A percentile compares a stretch with the other conserved stretches of the same genome.
phyloP scores from a whole-genome alignment of 345 rosid genomes.

The Populus nigra region DNA sequence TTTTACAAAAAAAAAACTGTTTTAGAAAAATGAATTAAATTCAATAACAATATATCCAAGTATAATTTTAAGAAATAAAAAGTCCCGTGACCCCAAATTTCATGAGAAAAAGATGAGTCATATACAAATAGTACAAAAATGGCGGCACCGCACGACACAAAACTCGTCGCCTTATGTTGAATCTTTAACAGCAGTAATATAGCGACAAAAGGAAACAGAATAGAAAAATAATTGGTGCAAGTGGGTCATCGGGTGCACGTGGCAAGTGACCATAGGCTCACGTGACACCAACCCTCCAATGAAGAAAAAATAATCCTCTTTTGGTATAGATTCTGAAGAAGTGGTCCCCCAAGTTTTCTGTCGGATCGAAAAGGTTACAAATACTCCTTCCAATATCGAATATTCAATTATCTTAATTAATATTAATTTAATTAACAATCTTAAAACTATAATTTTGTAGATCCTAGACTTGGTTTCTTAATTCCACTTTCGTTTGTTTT shows the following conservation, averaged over 20 bases:
- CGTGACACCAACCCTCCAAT: not conserved
- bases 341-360: not conserved
- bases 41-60: no score
- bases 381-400: not conserved
- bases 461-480: not conserved
- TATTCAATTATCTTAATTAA: not conserved
- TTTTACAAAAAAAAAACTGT: no score
- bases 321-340: not conserved
- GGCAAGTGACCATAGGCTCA: slow-evolving; percentile 9
- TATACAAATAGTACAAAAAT: no score
- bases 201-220: not conserved
- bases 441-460: not conserved
- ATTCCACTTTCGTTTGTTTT: not conserved
- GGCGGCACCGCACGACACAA: no score
- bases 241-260: not conserved
- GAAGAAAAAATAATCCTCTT: no score
- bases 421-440: not conserved
- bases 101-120: no score
- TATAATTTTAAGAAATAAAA: no score
- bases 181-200: no score
- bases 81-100: no score
- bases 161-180: no score
- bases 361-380: not conserved
- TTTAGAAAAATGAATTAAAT: no score
- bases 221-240: not conserved